Percentiles rank a stretch among this genome's conserved stretches.
Evolutionary conservation across 2,329 filamentous ascomycete species (phyloP).

Genomic region (Coniochaeta sp.): DNA sequence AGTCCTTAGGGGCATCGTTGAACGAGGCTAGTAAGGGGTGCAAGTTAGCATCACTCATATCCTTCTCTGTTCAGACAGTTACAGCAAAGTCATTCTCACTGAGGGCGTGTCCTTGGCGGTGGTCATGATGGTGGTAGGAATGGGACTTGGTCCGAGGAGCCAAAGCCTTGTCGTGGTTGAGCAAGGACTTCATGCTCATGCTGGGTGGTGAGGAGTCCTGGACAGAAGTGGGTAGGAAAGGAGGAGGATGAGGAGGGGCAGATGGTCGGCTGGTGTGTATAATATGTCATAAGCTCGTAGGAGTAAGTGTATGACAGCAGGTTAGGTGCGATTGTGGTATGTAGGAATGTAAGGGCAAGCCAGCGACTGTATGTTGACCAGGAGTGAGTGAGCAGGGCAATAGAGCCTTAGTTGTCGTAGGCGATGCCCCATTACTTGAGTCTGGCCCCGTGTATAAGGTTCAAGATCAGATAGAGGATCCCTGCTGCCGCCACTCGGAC

Average conservation of each 20-base stretch:
- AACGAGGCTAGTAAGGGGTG: conserved; percentile 62
- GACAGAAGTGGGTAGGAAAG: not conserved
- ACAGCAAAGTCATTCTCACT: conserved; percentile 1
- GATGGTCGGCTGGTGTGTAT: not conserved
- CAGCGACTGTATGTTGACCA: not conserved
- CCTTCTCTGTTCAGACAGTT: too few relatives aligned
- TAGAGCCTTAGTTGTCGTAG: not conserved
- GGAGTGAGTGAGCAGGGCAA: not conserved
- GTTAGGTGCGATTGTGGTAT: not conserved
- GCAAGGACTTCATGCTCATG: not conserved
- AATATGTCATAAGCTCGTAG: not conserved
- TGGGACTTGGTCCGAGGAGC: conserved; percentile 8
- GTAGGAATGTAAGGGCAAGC: not conserved
- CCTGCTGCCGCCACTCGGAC: not conserved
- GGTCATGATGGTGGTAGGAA: conserved; percentile 8
- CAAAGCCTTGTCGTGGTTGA: conserved; percentile 1
- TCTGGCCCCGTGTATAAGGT: not conserved
- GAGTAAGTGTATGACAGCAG: not conserved
- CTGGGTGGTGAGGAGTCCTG: not conserved
- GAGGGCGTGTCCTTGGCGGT: not conserved
- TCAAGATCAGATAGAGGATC: not conserved
- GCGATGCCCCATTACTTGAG: not conserved
- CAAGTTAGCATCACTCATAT: not conserved
- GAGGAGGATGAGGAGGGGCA: not conserved
- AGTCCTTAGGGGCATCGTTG: conserved; percentile 81